Evolutionary conservation across 441 rosid genomes (phyloP), one percentile per base, ranked within the genome.

Genomic region (Geranium incanum): DNA sequence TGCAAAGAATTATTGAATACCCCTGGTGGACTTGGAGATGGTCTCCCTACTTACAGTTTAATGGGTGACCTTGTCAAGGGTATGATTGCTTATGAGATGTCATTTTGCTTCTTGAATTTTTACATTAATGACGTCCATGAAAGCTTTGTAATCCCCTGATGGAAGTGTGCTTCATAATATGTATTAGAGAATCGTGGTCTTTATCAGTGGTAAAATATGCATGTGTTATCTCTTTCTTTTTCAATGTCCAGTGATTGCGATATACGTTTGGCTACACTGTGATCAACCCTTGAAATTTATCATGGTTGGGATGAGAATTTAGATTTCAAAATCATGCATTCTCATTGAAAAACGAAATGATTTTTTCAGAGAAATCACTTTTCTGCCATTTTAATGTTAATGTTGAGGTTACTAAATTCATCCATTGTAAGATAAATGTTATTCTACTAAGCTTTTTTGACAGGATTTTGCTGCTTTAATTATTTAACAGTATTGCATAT

Each of bases 21-120:
- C 63, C 86, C 91, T 41, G 95, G 85, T 78, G 85, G 85, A 74
- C 82, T 95, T 75, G 98, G 87, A 77, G 98, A 88, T 80, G 91
- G 87, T 81, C 87, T 91, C 36, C 93, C 94, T 3, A 80, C 92
- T 68, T 86, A 89, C 66, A 89, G 86, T 85, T 82, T 92, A 83
- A 95, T 92, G 99, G 98, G 99, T 72, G 98, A 95, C 81, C 93
- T 87, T 75, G 73, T 89, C 73, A 88, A 90, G 88, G 98, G 99
- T 95, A 80, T 72, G 72, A 0, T 63, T 63, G 38, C 36, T 37
- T 63, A 28, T 63, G 66, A 63, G 33, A 50, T 50, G 59, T n/a
- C 15, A 23, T 11, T 33, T 63, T 63, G 28, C 66, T 63, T 63
- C 37, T 2, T 63, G 66, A 33, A 23, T 11, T 63, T 63, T 13